phyloP scores from a whole-genome alignment of 495 filamentous ascomycete species.

The Daldinia childiae region DNA sequence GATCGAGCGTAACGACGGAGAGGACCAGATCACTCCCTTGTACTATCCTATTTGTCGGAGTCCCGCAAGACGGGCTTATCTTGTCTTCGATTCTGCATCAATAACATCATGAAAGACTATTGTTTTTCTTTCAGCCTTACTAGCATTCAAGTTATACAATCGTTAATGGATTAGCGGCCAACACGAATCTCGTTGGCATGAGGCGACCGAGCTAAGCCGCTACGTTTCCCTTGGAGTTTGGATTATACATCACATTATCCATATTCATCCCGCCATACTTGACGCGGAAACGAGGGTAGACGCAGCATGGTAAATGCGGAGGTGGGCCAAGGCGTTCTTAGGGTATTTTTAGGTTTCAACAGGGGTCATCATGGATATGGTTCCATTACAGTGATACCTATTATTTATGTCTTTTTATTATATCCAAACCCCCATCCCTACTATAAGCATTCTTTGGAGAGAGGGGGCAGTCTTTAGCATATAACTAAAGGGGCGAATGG shows the following conservation, averaged over 20 bases:
- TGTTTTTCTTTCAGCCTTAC: conserved; percentile 21
- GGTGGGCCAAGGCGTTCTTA: conserved; percentile 33
- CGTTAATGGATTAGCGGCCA: conserved; percentile 11
- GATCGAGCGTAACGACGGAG: conserved; percentile 7
- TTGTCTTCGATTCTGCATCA: conserved; percentile 33
- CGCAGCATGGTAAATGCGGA: conserved; percentile 39
- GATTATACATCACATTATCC: conserved; percentile 21
- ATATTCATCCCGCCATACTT: conserved; percentile 29
- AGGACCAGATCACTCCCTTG: conserved; percentile 6
- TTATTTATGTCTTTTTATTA: conserved; percentile 29
- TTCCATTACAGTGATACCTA: conserved; percentile 36
- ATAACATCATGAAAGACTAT: conserved; percentile 32
- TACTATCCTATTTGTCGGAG: conserved; percentile 30
- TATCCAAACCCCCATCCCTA: conserved; percentile 12
- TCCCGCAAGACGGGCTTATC: conserved; percentile 28
- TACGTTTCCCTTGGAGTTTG: conserved; percentile 24
- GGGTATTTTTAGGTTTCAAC: conserved; percentile 26
- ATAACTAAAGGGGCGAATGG: not conserved
- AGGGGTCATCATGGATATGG: conserved; percentile 23
- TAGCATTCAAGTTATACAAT: conserved; percentile 19
- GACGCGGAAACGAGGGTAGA: conserved; percentile 41
- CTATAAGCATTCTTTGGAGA: conserved; percentile 3
- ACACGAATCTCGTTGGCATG: conserved; percentile 10
- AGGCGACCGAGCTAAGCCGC: conserved; percentile 6
- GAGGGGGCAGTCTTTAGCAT: not conserved